Percentiles rank a stretch among this genome's conserved stretches.
Conservation (phyloP, 2,329 filamentous ascomycete species). For the Triangularia setosa region DNA sequence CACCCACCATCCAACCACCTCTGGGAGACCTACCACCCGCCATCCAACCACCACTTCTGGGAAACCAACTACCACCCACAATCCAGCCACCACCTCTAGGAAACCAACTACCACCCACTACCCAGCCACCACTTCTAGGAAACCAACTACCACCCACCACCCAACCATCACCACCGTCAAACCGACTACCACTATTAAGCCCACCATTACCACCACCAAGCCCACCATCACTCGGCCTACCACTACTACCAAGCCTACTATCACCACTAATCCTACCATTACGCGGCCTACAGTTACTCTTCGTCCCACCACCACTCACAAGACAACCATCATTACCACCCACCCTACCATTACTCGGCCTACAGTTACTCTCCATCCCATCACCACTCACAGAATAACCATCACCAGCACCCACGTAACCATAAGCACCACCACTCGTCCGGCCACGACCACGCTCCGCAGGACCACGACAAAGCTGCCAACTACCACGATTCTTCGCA, state of each 20-base stretch:
- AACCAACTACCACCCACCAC: not conserved
- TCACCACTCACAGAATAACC: not conserved
- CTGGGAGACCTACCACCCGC: no score
- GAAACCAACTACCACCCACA: not conserved
- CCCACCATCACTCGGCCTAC: not conserved
- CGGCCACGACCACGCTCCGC: not conserved
- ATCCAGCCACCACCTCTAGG: not conserved
- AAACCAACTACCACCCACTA: not conserved
- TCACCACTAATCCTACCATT: not conserved
- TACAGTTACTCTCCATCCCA: not conserved
- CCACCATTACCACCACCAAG: not conserved
- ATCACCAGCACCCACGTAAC: not conserved
- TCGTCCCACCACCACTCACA: not conserved
- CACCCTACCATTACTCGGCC: not conserved
- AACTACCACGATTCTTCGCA: not conserved
- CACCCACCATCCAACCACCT: no score
- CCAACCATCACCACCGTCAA: not conserved
- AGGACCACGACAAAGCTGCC: not conserved
- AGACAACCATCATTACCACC: not conserved
- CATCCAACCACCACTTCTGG: not conserved
- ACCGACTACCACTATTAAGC: not conserved
- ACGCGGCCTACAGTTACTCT: not conserved
- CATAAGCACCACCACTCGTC: not conserved
- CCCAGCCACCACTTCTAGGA: not conserved
- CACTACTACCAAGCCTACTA: not conserved